These are phyloP conservation scores for Pyronema domesticum DNA, from an alignment of 495 filamentous ascomycete species.

Conservation along the genomic window DNA sequence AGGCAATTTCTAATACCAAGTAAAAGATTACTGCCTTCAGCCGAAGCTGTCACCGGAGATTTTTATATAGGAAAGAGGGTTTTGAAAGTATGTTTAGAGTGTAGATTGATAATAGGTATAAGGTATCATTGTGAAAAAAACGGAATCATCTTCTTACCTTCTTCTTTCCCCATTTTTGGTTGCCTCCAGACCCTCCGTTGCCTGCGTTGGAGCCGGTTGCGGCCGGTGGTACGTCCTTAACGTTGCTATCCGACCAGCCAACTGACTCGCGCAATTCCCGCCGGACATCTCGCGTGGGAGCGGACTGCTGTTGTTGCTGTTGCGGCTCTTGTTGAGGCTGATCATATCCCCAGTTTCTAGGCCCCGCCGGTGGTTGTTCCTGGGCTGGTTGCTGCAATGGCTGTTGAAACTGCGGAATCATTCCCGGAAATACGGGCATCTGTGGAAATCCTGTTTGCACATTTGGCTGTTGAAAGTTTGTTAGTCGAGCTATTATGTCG, in stretches of 20 bases:
- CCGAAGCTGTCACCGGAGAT: neutral
- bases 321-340: neutral
- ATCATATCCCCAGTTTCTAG: neutral
- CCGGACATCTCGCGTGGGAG: neutral
- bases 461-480: neutral
- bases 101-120: too few species aligned
- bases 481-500: neutral
- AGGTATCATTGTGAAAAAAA: neutral
- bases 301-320: neutral
- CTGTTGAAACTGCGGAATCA: neutral
- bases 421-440: neutral
- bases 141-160: constrained; percentile 7
- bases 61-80: neutral
- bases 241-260: neutral
- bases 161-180: constrained; percentile 4
- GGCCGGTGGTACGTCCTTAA: constrained; percentile 3
- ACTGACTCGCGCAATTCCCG: neutral
- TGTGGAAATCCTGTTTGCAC: neutral
- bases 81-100: too few species aligned
- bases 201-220: constrained; percentile 18
- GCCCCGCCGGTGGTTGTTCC: neutral
- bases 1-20: neutral
- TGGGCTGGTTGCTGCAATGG: neutral
- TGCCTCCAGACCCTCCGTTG: constrained; percentile 14
- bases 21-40: neutral